Conservation (phyloP, 2,329 filamentous ascomycete genomes). For the Scleromitrula shiraiana region DNA sequence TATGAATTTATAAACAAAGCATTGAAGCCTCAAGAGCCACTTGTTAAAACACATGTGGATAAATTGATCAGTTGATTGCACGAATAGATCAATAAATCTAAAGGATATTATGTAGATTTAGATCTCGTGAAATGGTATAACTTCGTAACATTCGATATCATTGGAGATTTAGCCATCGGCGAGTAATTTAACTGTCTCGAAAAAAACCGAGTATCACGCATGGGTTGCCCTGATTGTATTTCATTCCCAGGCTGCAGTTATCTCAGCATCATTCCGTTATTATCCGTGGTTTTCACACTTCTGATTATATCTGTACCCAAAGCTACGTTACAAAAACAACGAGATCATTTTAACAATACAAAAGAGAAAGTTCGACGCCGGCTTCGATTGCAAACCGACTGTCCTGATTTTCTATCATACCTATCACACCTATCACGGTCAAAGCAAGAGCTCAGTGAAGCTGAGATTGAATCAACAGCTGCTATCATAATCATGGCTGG, state of each 20-base stretch:
- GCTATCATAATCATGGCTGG: conserved; percentile 11
- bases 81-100: conserved; percentile 2
- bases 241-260: conserved; percentile 18
- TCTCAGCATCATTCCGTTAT: conserved; percentile 14
- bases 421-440: conserved; percentile 13
- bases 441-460: conserved; percentile 9
- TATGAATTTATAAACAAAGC: conserved; percentile 28
- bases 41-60: conserved; percentile 14
- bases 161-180: conserved; percentile 37
- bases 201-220: conserved; percentile 21
- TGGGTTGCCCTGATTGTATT: conserved; percentile 25
- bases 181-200: conserved; percentile 32
- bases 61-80: conserved; percentile 5
- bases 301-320: conserved; percentile 8
- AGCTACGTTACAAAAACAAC: conserved; percentile 10
- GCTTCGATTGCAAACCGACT: conserved; percentile 19
- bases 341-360: conserved; percentile 17
- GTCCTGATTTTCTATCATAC: conserved; percentile 30
- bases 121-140: conserved; percentile 30
- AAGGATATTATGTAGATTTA: not conserved
- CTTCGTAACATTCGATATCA: conserved; percentile 32
- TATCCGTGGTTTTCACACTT: conserved; percentile 11
- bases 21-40: conserved; percentile 26
- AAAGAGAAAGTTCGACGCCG: conserved; percentile 13
- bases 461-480: conserved; percentile 9